Percentiles rank a stretch among this genome's conserved stretches.
These are phyloP conservation scores for Clitoria ternatea DNA, from an alignment of 306 rosid species.

Conservation along the genomic window DNA sequence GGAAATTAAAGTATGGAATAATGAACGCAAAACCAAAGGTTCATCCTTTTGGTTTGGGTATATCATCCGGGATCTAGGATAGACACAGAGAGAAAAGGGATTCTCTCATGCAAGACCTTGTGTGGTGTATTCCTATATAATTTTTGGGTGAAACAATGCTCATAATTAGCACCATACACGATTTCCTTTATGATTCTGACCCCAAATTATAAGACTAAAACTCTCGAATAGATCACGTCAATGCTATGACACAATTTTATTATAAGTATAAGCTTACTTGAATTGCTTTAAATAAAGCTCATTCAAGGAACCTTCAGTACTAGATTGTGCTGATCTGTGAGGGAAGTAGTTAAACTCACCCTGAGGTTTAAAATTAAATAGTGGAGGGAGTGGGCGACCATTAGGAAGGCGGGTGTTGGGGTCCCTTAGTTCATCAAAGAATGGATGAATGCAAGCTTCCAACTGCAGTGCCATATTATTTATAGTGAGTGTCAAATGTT, in stretches of 20 bases:
- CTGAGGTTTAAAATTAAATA: conserved; percentile 83
- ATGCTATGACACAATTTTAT: not conserved
- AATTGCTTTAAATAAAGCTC: not conserved
- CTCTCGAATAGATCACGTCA: not conserved
- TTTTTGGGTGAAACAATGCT: not conserved
- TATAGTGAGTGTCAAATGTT: no score
- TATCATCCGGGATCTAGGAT: no score
- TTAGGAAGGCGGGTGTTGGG: conserved; percentile 92
- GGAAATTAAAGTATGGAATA: not conserved
- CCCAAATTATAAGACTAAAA: not conserved
- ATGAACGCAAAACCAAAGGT: conserved; percentile 6
- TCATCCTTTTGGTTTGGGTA: not conserved
- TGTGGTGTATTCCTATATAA: no score
- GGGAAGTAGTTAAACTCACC: conserved; percentile 43
- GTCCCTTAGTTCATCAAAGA: conserved; percentile 97
- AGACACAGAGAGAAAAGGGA: not conserved
- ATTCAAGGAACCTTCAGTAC: conserved; percentile 2
- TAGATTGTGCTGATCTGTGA: conserved; percentile 18
- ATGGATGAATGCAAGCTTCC: conserved; percentile 99
- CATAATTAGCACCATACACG: not conserved
- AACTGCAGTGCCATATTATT: conserved; percentile 55
- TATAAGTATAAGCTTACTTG: not conserved
- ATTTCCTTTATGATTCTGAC: conserved; percentile 2
- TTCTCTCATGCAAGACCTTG: not conserved
- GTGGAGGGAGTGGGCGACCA: conserved; percentile 98